Evolutionary conservation across 306 rosid species (phyloP), one percentile per base, ranked within the genome.

Genomic region (Pueraria montana): DNA sequence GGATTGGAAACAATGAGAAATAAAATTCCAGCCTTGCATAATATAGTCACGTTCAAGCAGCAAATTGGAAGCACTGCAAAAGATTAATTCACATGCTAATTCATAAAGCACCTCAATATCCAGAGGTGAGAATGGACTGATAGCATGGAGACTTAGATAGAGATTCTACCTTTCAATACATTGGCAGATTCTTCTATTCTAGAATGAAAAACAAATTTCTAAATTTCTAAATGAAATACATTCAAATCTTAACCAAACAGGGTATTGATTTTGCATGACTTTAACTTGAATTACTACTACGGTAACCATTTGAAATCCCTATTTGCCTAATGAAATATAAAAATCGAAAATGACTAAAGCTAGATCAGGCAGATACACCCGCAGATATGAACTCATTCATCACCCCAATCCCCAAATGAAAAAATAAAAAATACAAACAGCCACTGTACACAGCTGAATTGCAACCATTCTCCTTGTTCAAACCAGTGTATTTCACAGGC

Each of bases 351-450:
- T 2, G 30, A 18, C 30, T 12, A 53, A 23, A 59, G 0, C 38
- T n/a, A 69, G 67, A 83, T 83, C 74, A 2, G 61, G 45, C 18
- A 65, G 5, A 74, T 26, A 27, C 6, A 23, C 24, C 12, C 3
- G 23, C 23, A 21, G 6, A 11, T 11, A 17, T 1, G 32, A 42
- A 70, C 3, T 24, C 20, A 21, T 59, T 40, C 5, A 45, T 32
- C 63, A 18, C 16, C 16, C 2, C 30, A 8, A 3, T 0, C 21
- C 21, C 5, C 9, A 5, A 14, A 0, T 49, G 5, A 53, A 27
- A 0, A 64, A 27, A 64, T 0, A 17, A 34, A 64, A 42, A 45
- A 10, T 1, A 6, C 21, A 72, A 72, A 50, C 40, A 32, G 2
- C 30, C 11, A 50, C 16, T 5, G 32, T 10, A 9, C 45, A 34